These are phyloP conservation scores for Saccharomyces mikatae DNA, from an alignment of 805 yeast genomes.

Conservation along the genomic window DNA sequence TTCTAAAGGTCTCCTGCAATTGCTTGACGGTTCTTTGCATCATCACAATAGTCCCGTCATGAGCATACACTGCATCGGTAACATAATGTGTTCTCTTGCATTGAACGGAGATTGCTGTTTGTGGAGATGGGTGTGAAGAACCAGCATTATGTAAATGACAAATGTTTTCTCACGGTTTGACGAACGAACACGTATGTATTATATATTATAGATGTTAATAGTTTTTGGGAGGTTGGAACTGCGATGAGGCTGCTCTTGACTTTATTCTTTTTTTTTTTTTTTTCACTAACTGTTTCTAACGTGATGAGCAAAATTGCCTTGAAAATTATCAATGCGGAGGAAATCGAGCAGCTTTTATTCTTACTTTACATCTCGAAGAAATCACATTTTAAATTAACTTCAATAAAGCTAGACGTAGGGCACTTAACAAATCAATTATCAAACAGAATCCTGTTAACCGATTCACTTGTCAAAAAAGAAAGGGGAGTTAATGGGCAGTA, in stretches of 20 bases:
- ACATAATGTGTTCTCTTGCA: constrained; percentile 20
- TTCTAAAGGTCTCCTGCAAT: constrained; percentile 15
- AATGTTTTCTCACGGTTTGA: not conserved
- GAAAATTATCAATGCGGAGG: not conserved
- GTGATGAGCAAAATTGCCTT: not conserved
- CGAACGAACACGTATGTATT: constrained; percentile 4
- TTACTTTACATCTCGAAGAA: not conserved
- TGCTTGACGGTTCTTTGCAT: constrained; percentile 8
- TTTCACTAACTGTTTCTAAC: not conserved
- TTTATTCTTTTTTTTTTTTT: not conserved
- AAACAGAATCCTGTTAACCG: not conserved
- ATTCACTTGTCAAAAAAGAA: not conserved
- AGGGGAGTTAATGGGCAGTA: not conserved
- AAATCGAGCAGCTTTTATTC: not conserved
- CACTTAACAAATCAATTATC: not conserved
- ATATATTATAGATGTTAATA: not conserved
- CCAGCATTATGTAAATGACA: not conserved
- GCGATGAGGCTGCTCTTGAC: not conserved
- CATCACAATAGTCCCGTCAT: constrained; percentile 17
- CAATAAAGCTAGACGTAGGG: too few species aligned
- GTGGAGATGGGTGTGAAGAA: constrained; percentile 17
- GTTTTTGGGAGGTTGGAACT: not conserved
- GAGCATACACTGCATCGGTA: constrained; percentile 14
- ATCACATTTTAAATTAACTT: not conserved
- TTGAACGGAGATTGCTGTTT: constrained; percentile 23